A percentile compares a stretch with the other conserved stretches of the same genome.
These are phyloP conservation scores for Globisporangium apiculatum DNA, from an alignment of 352 stramenopile species.

Conservation along the genomic window DNA sequence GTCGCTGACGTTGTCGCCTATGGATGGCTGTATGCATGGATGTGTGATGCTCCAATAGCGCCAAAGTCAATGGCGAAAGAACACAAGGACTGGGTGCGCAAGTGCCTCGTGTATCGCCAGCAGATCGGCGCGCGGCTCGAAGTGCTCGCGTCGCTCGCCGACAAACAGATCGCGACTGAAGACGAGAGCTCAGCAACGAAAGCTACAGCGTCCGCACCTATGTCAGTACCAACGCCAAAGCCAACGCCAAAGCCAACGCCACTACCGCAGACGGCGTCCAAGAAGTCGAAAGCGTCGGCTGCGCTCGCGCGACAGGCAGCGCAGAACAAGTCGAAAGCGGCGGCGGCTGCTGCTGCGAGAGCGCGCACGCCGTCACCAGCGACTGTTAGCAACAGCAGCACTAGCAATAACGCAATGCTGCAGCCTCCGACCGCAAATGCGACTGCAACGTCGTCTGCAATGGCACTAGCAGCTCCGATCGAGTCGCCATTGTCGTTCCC, in stretches of 20 bases:
- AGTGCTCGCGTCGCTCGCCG: slow-evolving; percentile 65
- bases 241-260: slow-evolving; percentile 7
- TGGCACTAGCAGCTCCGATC: slow-evolving; percentile 1
- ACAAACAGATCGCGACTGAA: slow-evolving; percentile 72
- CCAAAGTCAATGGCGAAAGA: slow-evolving; percentile 40
- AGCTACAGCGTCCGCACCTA: slow-evolving; percentile 3
- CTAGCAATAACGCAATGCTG: slow-evolving; percentile 1
- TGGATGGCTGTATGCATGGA: neutral
- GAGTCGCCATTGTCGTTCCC: slow-evolving; percentile 30
- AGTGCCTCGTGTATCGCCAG: slow-evolving; percentile 54
- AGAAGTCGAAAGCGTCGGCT: slow-evolving; percentile 10
- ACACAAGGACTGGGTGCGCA: slow-evolving; percentile 70
- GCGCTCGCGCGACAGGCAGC: slow-evolving; percentile 7
- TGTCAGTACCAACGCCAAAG: slow-evolving; percentile 7
- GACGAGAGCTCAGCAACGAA: slow-evolving; percentile 18
- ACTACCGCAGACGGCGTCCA: neutral
- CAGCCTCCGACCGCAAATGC: slow-evolving; percentile 3
- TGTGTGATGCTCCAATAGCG: slow-evolving; percentile 17
- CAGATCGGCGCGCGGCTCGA: slow-evolving; percentile 70
- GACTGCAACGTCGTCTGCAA: neutral
- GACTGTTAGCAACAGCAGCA: slow-evolving; percentile 2
- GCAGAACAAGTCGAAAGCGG: slow-evolving; percentile 8
- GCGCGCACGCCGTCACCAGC: neutral
- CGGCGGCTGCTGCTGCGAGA: neutral
- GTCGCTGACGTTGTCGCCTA: too few species aligned